These are phyloP conservation scores for Microstegium vimineum DNA, from an alignment of 176 grass and related monocot species.

Conservation along the genomic window DNA sequence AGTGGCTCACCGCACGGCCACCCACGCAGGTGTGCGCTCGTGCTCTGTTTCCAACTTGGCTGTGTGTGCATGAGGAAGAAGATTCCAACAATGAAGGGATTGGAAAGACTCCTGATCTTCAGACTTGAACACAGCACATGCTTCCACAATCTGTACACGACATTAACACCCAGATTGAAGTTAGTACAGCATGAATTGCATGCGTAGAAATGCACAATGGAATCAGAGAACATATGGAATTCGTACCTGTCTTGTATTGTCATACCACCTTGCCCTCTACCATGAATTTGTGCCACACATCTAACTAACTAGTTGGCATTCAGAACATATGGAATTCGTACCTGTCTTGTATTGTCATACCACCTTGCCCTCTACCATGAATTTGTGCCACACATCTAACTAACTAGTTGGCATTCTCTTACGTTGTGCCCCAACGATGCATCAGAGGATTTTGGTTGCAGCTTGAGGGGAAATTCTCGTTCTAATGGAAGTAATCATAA, in stretches of 20 bases:
- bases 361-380: neutral
- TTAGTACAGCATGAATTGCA: neutral
- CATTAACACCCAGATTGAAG: neutral
- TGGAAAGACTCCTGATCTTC: neutral
- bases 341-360: neutral
- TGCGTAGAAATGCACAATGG: neutral
- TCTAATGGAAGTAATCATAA: neutral
- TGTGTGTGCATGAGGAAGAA: neutral
- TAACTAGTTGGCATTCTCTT: neutral
- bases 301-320: neutral
- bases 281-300: neutral
- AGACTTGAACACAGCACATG: neutral
- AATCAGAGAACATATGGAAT: neutral
- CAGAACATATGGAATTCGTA: neutral
- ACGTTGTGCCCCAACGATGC: neutral
- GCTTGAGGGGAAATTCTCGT: neutral
- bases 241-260: neutral
- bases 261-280: neutral
- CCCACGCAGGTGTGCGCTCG: neutral
- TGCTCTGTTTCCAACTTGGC: neutral
- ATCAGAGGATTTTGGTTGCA: neutral
- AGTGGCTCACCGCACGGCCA: neutral
- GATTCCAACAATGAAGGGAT: neutral
- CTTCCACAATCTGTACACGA: neutral
- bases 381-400: neutral